Evolutionary conservation across 768 basidiomycete species (phyloP), one percentile per base, ranked within the genome.

Genomic region (Tricholoma furcatifolium): DNA sequence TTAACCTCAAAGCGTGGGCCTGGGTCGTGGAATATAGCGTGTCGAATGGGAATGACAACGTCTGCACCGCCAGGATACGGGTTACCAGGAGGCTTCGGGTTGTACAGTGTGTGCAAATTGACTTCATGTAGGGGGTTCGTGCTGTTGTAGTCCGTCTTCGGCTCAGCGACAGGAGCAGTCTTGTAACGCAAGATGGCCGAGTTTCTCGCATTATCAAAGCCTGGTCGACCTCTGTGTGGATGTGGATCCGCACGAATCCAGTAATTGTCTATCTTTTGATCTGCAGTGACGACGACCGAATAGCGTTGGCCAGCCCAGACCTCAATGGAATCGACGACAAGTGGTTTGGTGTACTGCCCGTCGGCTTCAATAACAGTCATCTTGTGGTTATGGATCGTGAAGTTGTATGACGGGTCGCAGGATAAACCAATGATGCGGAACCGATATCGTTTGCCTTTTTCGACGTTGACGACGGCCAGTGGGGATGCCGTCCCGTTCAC

Each of bases 1-100:
- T 77, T 78, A 2, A 74, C 59, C 20, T 43, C 57, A 40, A 65
- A 74, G 21, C 30, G 7, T 27, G 27, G n/a, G 27, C 27, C 3
- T 27, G 34, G 44, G 31, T 52, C 51, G 32, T 31, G 43, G 11
- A 45, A 41, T 15, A 52, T 35, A 14, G 43, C 14, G 18, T 52
- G 38, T 31, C 44, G 30, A 18, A 53, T 47, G 11, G 52, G 45
- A 6, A 53, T 47, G 12, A 46, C 43, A 18, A 53, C 23, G 31
- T 53, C 52, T 42, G 52, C 45, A 2, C 52, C 52, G 21, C 45
- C 39, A 12, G 45, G 45, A 4, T 35, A 39, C 2, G 52, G 46
- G 17, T 47, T 20, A 15, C 52, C 46, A n/a, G 39, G 39, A 43
- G 45, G 39, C 4, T n/a, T 21, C 17, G 38, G 6, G 3, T 47